phyloP scores from a whole-genome alignment of 495 filamentous ascomycete genomes.

The Rostrohypoxylon terebratum region DNA sequence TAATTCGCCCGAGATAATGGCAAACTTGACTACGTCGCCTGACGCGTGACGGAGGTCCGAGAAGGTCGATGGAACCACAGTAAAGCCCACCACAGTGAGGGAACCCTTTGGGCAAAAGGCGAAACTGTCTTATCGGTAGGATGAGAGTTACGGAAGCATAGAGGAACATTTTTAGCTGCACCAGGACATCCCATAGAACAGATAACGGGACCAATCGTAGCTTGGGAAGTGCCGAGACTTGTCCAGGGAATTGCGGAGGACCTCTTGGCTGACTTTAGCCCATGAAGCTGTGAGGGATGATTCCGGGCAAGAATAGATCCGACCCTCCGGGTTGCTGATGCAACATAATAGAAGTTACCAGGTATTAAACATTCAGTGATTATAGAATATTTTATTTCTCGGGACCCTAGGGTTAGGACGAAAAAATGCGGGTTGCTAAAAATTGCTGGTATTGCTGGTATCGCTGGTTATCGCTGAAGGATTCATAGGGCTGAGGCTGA shows the following conservation, averaged over 20 bases:
- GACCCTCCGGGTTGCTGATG: constrained; percentile 15
- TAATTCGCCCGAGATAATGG: constrained; percentile 27
- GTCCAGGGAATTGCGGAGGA: constrained; percentile 7
- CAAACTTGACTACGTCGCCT: constrained; percentile 17
- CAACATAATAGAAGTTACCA: constrained; percentile 1
- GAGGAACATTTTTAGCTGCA: constrained; percentile 13
- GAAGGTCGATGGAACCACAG: constrained; percentile 28
- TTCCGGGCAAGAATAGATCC: constrained; percentile 22
- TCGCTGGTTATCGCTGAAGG: constrained; percentile 19
- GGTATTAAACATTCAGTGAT: background rate
- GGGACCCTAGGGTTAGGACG: background rate
- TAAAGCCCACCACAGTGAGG: constrained; percentile 21
- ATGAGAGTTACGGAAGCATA: constrained; percentile 12
- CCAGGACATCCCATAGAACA: constrained; percentile 1
- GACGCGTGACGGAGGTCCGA: constrained; percentile 41
- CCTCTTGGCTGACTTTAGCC: constrained; percentile 10
- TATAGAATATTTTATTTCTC: background rate
- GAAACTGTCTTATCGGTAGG: constrained; percentile 16
- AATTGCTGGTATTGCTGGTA: background rate
- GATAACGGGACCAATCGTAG: constrained; percentile 27
- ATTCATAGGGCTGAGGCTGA: constrained; percentile 44
- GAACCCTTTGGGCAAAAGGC: constrained; percentile 8
- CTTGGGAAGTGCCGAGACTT: constrained; percentile 2
- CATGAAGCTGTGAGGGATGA: constrained; percentile 10
- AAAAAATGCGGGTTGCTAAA: constrained; percentile 2